These are phyloP conservation scores for Fusarium sp. DNA, from an alignment of 2,329 filamentous ascomycete genomes.

Conservation along the genomic window DNA sequence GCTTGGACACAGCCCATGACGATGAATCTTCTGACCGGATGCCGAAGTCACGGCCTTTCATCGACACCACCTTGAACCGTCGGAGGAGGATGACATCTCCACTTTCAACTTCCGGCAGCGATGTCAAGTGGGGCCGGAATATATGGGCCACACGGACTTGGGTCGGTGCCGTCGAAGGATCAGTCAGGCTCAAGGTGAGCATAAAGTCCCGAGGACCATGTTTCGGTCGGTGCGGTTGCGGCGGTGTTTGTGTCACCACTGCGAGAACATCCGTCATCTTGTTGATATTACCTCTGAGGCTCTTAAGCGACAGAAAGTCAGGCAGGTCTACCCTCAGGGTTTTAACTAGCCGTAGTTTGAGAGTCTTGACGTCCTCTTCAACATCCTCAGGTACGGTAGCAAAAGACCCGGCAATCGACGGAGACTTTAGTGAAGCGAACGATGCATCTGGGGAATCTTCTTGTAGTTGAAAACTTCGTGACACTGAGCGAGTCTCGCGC, in stretches of 20 bases:
- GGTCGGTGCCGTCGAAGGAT: slow-evolving; percentile 64
- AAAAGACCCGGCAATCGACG: slow-evolving; percentile 45
- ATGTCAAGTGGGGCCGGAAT: slow-evolving; percentile 67
- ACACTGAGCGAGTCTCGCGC: slow-evolving; percentile 42
- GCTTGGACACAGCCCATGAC: slow-evolving; percentile 71
- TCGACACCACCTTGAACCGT: slow-evolving; percentile 64
- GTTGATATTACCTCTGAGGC: slow-evolving; percentile 61
- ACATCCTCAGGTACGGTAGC: slow-evolving; percentile 38
- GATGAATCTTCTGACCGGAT: slow-evolving; percentile 65
- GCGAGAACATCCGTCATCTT: slow-evolving; percentile 65
- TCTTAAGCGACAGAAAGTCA: slow-evolving; percentile 64
- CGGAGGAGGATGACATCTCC: slow-evolving; percentile 70
- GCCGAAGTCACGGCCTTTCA: slow-evolving; percentile 66
- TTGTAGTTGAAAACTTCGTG: slow-evolving; percentile 33
- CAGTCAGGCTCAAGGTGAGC: slow-evolving; percentile 67
- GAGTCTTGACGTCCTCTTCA: slow-evolving; percentile 48
- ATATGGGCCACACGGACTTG: slow-evolving; percentile 66
- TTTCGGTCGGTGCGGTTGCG: slow-evolving; percentile 65
- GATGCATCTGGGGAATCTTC: slow-evolving; percentile 38
- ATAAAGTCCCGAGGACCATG: slow-evolving; percentile 69
- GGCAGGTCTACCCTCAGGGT: slow-evolving; percentile 61
- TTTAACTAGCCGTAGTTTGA: slow-evolving; percentile 60
- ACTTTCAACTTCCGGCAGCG: slow-evolving; percentile 63
- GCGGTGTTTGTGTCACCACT: slow-evolving; percentile 63
- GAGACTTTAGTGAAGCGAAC: slow-evolving; percentile 41